Evolutionary conservation across 768 basidiomycete genomes (phyloP).

Genomic region (Termitomyces sp.): DNA sequence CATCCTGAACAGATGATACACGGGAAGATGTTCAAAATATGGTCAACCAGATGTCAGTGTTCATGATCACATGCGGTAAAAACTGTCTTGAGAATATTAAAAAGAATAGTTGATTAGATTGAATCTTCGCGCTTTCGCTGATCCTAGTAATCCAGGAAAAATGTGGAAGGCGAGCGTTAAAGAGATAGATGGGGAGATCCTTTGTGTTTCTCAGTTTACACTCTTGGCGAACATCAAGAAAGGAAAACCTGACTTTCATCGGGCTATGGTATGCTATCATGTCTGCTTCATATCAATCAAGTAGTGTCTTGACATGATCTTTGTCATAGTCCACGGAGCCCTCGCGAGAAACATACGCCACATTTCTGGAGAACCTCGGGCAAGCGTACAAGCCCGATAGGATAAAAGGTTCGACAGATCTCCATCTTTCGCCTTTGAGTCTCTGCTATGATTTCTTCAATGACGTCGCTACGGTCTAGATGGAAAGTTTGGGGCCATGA

Average conservation of each 20-base stretch:
- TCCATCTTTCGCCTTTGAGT: neutral
- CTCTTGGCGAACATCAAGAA: constrained; percentile 83
- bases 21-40: constrained; percentile 63
- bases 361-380: constrained; percentile 65
- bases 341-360: constrained; percentile 63
- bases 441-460: neutral
- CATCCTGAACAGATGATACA: constrained; percentile 64
- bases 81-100: constrained; percentile 1
- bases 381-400: constrained; percentile 65
- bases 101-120: constrained; percentile 38
- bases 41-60: constrained; percentile 75
- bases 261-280: constrained; percentile 67
- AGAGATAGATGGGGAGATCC: constrained; percentile 84
- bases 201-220: constrained; percentile 95
- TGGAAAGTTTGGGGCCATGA: constrained; percentile 95
- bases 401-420: constrained; percentile 59
- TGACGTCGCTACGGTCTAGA: constrained; percentile 38
- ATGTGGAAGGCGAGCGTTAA: constrained; percentile 89
- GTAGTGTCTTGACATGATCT: neutral
- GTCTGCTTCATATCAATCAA: neutral
- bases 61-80: neutral
- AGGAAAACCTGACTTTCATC: constrained; percentile 91
- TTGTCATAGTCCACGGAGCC: constrained; percentile 51
- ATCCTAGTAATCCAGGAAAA: constrained; percentile 41
- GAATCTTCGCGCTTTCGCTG: constrained; percentile 66